Evolutionary conservation across 1,139 yeast genomes (phyloP).

Genomic region (Taphrina deformans): DNA sequence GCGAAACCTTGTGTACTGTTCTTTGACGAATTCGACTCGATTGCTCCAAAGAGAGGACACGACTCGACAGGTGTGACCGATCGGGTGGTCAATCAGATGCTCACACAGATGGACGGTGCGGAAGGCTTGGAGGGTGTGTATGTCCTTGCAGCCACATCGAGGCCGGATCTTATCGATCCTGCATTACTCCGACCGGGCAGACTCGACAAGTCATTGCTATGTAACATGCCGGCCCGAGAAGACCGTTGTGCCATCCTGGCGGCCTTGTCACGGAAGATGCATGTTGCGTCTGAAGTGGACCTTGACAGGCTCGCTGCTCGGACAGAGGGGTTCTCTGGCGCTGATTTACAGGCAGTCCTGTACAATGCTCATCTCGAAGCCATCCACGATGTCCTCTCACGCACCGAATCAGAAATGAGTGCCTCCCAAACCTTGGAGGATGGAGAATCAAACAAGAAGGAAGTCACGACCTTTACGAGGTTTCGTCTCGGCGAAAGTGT

Average conservation of each 20-base stretch:
- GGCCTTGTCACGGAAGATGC: constrained; percentile 53
- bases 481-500: constrained; percentile 5
- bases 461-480: constrained; percentile 8
- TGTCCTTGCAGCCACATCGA: constrained; percentile 90
- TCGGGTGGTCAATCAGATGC: constrained; percentile 92
- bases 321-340: constrained; percentile 86
- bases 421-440: not conserved
- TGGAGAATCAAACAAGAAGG: not conserved
- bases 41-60: constrained; percentile 96
- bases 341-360: constrained; percentile 89
- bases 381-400: constrained; percentile 71
- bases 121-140: constrained; percentile 97
- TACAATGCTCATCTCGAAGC: constrained; percentile 91
- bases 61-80: constrained; percentile 98
- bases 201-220: constrained; percentile 83
- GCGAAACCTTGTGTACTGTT: constrained; percentile 92
- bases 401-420: constrained; percentile 13
- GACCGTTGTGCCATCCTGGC: constrained; percentile 74
- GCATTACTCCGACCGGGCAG: constrained; percentile 95
- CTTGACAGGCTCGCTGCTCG: constrained; percentile 57
- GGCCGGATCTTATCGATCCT: constrained; percentile 73
- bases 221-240: constrained; percentile 74
- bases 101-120: constrained; percentile 99
- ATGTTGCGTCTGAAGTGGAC: constrained; percentile 54
- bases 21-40: constrained; percentile 95